phyloP scores from a whole-genome alignment of 495 filamentous ascomycete genomes.

The Poronia punctata region DNA sequence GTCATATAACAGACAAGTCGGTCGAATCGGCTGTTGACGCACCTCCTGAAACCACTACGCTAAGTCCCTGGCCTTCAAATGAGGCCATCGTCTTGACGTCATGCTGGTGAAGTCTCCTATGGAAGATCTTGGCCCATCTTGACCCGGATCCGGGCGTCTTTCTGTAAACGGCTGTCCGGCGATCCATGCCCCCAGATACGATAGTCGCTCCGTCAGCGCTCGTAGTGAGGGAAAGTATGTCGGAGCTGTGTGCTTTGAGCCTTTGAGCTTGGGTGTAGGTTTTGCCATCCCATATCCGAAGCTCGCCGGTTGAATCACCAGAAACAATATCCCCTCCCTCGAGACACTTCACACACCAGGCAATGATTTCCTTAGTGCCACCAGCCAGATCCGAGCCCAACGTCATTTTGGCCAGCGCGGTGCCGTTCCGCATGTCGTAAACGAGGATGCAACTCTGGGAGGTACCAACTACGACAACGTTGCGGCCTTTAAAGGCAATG shows the following conservation, averaged over 20 bases:
- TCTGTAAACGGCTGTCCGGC: slow-evolving; percentile 73
- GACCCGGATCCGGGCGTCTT: slow-evolving; percentile 49
- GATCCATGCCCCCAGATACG: slow-evolving; percentile 88
- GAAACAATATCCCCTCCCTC: slow-evolving; percentile 85
- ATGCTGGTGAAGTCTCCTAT: slow-evolving; percentile 76
- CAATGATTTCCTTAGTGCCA: slow-evolving; percentile 75
- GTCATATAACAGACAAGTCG: no score
- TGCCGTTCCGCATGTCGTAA: slow-evolving; percentile 76
- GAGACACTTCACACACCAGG: slow-evolving; percentile 87
- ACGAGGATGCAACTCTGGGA: slow-evolving; percentile 87
- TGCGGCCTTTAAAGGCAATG: slow-evolving; percentile 76
- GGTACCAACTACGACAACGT: slow-evolving; percentile 80
- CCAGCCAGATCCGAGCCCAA: slow-evolving; percentile 68
- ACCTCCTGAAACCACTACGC: slow-evolving; percentile 90
- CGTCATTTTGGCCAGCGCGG: slow-evolving; percentile 70
- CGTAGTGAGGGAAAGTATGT: slow-evolving; percentile 76
- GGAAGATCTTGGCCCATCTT: slow-evolving; percentile 79
- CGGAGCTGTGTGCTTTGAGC: slow-evolving; percentile 78
- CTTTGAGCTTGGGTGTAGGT: slow-evolving; percentile 81
- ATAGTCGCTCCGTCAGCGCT: slow-evolving; percentile 76
- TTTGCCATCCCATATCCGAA: slow-evolving; percentile 89
- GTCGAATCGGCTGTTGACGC: no score
- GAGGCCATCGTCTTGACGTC: slow-evolving; percentile 94
- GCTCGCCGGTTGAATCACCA: slow-evolving; percentile 86
- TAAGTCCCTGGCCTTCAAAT: slow-evolving; percentile 76